Base-by-base conservation (phyloP, 2,329 filamentous ascomycete species). In the Cordyceps cicadae region DNA sequence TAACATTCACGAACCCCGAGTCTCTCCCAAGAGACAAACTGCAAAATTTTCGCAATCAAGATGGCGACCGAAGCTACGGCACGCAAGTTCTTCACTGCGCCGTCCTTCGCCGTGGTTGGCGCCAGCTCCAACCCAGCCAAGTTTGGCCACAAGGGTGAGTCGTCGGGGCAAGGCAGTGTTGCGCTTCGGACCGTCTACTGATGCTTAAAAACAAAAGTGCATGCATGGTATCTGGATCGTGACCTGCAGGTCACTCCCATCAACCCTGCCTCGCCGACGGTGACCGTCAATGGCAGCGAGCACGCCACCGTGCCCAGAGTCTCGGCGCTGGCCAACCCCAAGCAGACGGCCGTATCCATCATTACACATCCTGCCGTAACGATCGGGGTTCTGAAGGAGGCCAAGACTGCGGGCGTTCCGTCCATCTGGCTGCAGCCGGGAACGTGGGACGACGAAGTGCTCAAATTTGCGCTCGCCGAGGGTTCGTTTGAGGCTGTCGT, bases 351-450 rank as follows among this genome's bases (percentile, higher is more conserved):
- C 5, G 79, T 97, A 14, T 93, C 88, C 39, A 84, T 97, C 68
- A 91, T 97, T 70, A 97, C 94, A 14, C 90, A 90, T 3, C 93
- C 94, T 0, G 74, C 80, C 2, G 85, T 90, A 34, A 96, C 94
- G 1, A 81, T 87, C 62, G 76, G 85, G 68, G 78, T 95, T 8
- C 77, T 97, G 46, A 79, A 86, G 64, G 89, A 96, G 72, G 94
- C 93, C 0, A 89, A 87, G 72, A 78, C 82, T 60, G 79, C 88
- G 12, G 87, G 92, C 3, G 77, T 96, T 50, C 81, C 84, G 19
- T 82, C 89, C 29, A 86, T 96, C 5, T 96, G 90, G 89, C 76
- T 97, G 65, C 94, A 97, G 76, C 94, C 94, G 0, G 94, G 93
- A 1, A 92, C 86, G 17, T 97, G 89, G 70, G 86, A 96, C 70